phyloP scores from a whole-genome alignment of 1,284 basidiomycete species.

The Ceratobasidium sp. region DNA sequence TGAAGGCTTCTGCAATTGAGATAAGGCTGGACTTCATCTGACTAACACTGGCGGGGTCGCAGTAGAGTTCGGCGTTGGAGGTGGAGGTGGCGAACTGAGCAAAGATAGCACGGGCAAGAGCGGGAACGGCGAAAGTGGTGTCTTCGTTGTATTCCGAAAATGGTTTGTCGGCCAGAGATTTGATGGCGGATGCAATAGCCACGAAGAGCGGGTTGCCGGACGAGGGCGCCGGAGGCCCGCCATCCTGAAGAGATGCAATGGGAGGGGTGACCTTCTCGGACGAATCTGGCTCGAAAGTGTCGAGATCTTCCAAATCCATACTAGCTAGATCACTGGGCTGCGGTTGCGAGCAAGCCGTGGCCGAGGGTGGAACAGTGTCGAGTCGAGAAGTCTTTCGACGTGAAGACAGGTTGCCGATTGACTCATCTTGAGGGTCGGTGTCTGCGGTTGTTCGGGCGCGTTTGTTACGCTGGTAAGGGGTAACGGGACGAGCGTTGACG shows the following conservation, averaged over 20 bases:
- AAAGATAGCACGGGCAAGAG: neutral
- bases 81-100: neutral
- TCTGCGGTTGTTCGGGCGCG: neutral
- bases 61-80: neutral
- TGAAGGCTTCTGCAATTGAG: neutral
- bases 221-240: neutral
- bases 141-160: neutral
- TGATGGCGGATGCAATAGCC: neutral
- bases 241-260: neutral
- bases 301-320: neutral
- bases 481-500: neutral
- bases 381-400: neutral
- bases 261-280: neutral
- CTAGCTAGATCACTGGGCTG: neutral
- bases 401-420: neutral
- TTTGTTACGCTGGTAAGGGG: neutral
- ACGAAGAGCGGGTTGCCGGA: neutral
- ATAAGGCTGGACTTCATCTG: neutral
- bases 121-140: neutral
- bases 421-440: neutral
- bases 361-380: neutral
- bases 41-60: neutral
- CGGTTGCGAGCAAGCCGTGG: neutral
- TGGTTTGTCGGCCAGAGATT: neutral
- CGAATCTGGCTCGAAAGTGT: neutral